Percentiles rank a stretch among this genome's conserved stretches.
Evolutionary conservation across 768 basidiomycete genomes (phyloP).

Genomic region (Megacollybia marginata): DNA sequence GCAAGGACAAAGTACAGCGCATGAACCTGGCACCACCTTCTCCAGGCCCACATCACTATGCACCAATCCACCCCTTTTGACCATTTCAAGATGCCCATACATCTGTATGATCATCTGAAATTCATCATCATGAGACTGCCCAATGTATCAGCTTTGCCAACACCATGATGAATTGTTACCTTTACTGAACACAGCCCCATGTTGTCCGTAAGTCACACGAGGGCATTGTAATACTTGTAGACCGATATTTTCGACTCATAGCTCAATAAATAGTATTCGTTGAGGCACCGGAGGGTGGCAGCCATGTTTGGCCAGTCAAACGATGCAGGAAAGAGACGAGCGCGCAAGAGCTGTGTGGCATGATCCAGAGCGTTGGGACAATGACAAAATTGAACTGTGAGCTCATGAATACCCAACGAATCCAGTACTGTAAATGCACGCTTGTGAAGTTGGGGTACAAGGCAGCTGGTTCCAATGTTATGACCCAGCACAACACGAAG

Average conservation of each 20-base stretch:
- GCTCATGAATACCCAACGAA: neutral
- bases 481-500: neutral
- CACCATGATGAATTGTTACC: neutral
- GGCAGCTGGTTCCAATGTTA: neutral
- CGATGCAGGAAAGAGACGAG: neutral
- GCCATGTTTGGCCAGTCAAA: neutral
- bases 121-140: neutral
- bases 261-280: neutral
- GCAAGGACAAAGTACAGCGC: neutral
- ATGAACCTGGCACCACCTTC: neutral
- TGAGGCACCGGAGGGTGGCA: neutral
- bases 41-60: neutral
- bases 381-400: neutral
- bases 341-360: neutral
- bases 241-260: neutral
- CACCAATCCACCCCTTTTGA: neutral
- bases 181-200: neutral
- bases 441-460: neutral
- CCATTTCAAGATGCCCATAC: neutral
- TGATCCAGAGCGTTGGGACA: neutral
- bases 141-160: neutral
- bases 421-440: neutral
- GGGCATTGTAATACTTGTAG: neutral
- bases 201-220: neutral
- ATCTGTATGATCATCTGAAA: neutral